Evolutionary conservation across 2,329 filamentous ascomycete genomes (phyloP).

Genomic region (Didymella keratinophila): DNA sequence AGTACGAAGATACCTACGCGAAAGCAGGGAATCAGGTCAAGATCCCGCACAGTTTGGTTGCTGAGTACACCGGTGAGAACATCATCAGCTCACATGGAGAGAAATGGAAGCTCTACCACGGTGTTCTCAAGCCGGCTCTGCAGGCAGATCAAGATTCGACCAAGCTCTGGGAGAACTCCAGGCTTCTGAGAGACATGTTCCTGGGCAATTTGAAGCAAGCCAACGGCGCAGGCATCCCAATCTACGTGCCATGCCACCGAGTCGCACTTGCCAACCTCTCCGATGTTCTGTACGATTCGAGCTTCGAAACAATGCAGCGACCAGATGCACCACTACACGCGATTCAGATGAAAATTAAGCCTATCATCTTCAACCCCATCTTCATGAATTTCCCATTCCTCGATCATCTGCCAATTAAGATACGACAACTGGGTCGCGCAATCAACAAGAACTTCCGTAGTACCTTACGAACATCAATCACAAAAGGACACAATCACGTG

Average conservation of each 20-base stretch:
- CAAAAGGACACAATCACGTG: slow-evolving; percentile 34
- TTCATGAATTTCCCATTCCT: slow-evolving; percentile 41
- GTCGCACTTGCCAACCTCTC: slow-evolving; percentile 51
- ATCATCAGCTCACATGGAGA: slow-evolving; percentile 46
- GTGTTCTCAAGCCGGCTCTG: slow-evolving; percentile 43
- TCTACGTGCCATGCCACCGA: slow-evolving; percentile 48
- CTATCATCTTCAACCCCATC: slow-evolving; percentile 37
- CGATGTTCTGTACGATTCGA: slow-evolving; percentile 42
- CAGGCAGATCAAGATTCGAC: slow-evolving; percentile 38
- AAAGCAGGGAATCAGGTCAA: slow-evolving; percentile 46
- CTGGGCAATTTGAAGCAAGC: slow-evolving; percentile 35
- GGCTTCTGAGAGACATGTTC: slow-evolving; percentile 39
- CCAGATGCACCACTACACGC: slow-evolving; percentile 30
- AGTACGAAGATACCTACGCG: slow-evolving; percentile 41
- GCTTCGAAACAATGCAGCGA: slow-evolving; percentile 36
- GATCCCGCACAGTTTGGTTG: slow-evolving; percentile 43
- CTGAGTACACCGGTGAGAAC: slow-evolving; percentile 45
- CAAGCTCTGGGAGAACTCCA: slow-evolving; percentile 36
- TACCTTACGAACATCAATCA: slow-evolving; percentile 31
- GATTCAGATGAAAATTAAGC: slow-evolving; percentile 38
- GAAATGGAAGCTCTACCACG: slow-evolving; percentile 42
- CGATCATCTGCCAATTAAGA: slow-evolving; percentile 32
- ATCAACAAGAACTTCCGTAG: slow-evolving; percentile 32
- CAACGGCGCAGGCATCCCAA: slow-evolving; percentile 30
- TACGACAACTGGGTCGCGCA: slow-evolving; percentile 29